Evolutionary conservation across 768 basidiomycete species (phyloP), one percentile per base, ranked within the genome.

Genomic region (Amanita rimosa): DNA sequence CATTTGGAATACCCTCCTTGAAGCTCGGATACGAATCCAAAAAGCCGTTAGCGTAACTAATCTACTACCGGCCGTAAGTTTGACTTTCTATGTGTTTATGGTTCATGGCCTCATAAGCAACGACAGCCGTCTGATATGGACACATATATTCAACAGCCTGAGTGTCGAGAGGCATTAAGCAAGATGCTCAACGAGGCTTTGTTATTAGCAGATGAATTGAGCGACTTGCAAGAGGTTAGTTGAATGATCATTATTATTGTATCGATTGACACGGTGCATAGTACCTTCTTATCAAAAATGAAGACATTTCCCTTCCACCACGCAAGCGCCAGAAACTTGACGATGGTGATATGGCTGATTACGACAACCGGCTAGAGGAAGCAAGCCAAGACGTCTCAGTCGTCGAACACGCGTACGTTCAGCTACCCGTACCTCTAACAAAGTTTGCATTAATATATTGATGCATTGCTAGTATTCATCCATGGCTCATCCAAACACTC

Each of bases 1-100:
- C 2, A 64, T 93, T 31, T 96, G 91, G 86, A 91, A 97, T 62
- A 71, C 75, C 4, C 70, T 97, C 33, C 72, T 97, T 24, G 89
- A 96, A 60, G 79, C 87, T n/a, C 79, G 95, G 31, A 98, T 98
- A 61, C 82, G 82, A 21, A 64, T 96, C 38, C 95, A 97, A 66
- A 97, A 93, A 67, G 76, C 83, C 19, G 70, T 81, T 38, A 58
- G 69, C 1, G 68, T 81, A 9, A 72, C 81, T 5, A 87, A 90
- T 58, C 67, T 67, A 43, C 70, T 96, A 5, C 83, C 87, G 29
- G 58, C 54, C 29, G 89, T 83, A 58, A 55, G 81, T 65, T 29
- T 33, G 26, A 6, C 36, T 4, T 24, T 47, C 27, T 21, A 39
- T 14, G 19, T 7, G 9, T 35, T 17, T 33, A 10, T 14, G 29